Evolutionary conservation across 345 rosid species (phyloP).

Genomic region (Gossypium sturtianum): DNA sequence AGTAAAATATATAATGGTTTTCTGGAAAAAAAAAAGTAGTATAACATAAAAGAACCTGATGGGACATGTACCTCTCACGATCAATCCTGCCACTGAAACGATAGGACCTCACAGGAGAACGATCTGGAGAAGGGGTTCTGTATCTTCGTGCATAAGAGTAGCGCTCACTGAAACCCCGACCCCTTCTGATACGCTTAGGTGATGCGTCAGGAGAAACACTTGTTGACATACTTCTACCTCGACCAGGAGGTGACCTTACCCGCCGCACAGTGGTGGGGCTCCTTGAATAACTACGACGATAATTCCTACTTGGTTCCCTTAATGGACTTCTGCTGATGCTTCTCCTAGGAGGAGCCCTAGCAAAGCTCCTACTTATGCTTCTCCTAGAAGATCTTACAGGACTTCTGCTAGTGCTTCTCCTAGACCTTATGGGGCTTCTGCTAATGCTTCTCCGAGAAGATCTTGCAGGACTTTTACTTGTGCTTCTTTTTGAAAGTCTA

Average conservation of each 20-base stretch:
- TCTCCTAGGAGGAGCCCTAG: constrained; percentile 45
- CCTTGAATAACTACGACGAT: constrained; percentile 52
- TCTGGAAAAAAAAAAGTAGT: background rate
- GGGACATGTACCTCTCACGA: constrained; percentile 54
- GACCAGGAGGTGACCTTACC: constrained; percentile 57
- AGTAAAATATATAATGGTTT: background rate
- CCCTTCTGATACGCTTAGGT: constrained; percentile 81
- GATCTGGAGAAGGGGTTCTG: constrained; percentile 85
- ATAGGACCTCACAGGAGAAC: constrained; percentile 71
- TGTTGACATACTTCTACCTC: constrained; percentile 72
- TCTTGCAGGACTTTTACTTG: constrained; percentile 41
- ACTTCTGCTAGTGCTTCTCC: constrained; percentile 60
- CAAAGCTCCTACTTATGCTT: constrained; percentile 59
- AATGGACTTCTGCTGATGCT: constrained; percentile 58
- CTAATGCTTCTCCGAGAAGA: constrained; percentile 43
- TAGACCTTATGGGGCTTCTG: constrained; percentile 50
- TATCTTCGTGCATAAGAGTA: constrained; percentile 85
- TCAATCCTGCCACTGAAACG: constrained; percentile 57
- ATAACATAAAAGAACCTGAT: background rate
- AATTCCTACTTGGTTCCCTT: constrained; percentile 44
- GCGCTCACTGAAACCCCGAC: constrained; percentile 86
- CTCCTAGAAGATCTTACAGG: constrained; percentile 36
- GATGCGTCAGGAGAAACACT: constrained; percentile 76
- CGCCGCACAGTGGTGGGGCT: constrained; percentile 48
- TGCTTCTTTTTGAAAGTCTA: constrained; percentile 15